Evolutionary conservation across 495 filamentous ascomycete species (phyloP).

Genomic region (Aspergillus baeticus): DNA sequence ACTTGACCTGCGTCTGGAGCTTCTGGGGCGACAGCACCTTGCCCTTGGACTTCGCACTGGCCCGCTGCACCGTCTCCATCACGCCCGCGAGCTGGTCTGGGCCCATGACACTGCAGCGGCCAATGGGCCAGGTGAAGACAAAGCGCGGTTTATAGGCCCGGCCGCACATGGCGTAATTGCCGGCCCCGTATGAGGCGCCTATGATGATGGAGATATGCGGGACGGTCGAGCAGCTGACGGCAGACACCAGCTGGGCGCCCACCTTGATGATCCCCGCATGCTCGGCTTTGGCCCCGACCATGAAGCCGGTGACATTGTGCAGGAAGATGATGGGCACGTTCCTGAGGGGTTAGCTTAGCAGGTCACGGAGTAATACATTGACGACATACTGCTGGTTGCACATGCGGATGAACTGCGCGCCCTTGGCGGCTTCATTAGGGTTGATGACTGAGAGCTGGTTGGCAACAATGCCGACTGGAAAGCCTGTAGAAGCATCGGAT

Average conservation of each 20-base stretch:
- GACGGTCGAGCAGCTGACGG: constrained; percentile 30
- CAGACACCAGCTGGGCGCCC: constrained; percentile 32
- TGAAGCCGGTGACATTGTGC: constrained; percentile 37
- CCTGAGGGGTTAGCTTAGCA: constrained; percentile 2
- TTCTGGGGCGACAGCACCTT: constrained; percentile 20
- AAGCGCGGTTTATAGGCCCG: constrained; percentile 29
- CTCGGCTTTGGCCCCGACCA: constrained; percentile 35
- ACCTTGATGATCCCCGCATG: constrained; percentile 33
- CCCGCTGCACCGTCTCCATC: constrained; percentile 29
- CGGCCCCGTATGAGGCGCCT: constrained; percentile 35
- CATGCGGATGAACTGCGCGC: constrained; percentile 29
- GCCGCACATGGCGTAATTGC: constrained; percentile 38
- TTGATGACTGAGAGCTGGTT: constrained; percentile 32
- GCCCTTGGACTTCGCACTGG: constrained; percentile 23
- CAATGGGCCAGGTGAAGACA: constrained; percentile 33
- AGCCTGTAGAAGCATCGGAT: constrained; percentile 13
- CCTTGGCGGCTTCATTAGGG: constrained; percentile 29
- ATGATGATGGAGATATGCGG: constrained; percentile 34
- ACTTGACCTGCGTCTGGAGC: constrained; percentile 18
- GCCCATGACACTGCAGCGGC: constrained; percentile 36
- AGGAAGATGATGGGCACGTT: constrained; percentile 32
- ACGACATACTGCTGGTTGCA: constrained; percentile 28
- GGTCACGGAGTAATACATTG: background rate
- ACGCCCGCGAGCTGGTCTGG: constrained; percentile 31
- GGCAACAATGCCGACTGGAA: constrained; percentile 31